A percentile compares a stretch with the other conserved stretches of the same genome.
Evolutionary conservation across 2,329 filamentous ascomycete species (phyloP).

Genomic region (Colletotrichum coccodes): DNA sequence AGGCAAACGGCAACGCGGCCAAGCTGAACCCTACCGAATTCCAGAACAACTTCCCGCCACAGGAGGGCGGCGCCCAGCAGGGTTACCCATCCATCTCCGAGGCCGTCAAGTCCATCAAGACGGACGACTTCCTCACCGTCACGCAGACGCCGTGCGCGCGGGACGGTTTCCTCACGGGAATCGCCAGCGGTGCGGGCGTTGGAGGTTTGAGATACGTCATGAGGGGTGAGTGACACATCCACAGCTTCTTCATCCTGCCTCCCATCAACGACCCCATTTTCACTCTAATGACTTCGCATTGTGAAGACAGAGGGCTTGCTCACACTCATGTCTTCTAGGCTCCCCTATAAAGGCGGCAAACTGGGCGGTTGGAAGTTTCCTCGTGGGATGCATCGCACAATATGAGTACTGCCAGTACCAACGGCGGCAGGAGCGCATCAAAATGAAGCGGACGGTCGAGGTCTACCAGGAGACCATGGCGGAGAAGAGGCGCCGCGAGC

Average conservation of each 20-base stretch:
- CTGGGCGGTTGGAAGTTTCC: constrained; percentile 85
- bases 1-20: neutral
- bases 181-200: constrained; percentile 79
- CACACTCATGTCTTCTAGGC: neutral
- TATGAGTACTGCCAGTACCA: constrained; percentile 88
- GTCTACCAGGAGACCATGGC: constrained; percentile 56
- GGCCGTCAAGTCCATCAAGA: constrained; percentile 73
- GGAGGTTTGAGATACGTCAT: constrained; percentile 80
- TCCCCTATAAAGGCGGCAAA: constrained; percentile 75
- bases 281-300: neutral
- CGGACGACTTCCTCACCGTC: constrained; percentile 76
- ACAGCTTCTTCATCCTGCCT: neutral
- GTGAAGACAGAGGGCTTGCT: neutral
- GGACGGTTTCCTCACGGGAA: constrained; percentile 84
- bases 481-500: constrained; percentile 53
- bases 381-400: constrained; percentile 73
- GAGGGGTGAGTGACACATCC: constrained; percentile 67
- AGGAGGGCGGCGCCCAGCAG: constrained; percentile 35
- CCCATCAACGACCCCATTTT: too few species aligned
- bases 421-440: constrained; percentile 78
- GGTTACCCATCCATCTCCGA: constrained; percentile 59
- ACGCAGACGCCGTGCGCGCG: constrained; percentile 86
- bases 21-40: constrained; percentile 32
- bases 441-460: constrained; percentile 88
- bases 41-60: constrained; percentile 34